Evolutionary conservation across 2,329 filamentous ascomycete genomes (phyloP), one percentile per base, ranked within the genome.

Genomic region (Curvularia lunata): DNA sequence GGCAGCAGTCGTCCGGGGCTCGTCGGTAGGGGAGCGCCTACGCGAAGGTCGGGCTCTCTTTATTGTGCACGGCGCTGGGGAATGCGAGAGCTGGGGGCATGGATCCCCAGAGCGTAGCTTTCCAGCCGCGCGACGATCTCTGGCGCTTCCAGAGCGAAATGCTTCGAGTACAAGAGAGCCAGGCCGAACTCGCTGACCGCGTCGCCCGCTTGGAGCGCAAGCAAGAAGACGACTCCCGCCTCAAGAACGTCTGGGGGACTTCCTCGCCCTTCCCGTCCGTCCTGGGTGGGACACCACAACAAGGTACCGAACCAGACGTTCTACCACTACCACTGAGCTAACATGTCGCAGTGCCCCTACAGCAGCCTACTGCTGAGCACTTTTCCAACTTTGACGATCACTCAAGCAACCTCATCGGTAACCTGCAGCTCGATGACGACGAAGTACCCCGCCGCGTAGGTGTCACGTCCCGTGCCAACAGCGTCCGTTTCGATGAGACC

Each of bases 401-500:
- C 64, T 88, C 90, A 47, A 90, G 90, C 71, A 91, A 88, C 68
- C 83, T 95, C 58, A 85, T 96, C 48, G 89, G 88, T 50, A 91
- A 90, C 52, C 84, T 97, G 56, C 91, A 93, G 58, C 83, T 98
- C 6, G 94, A 97, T 63, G 85, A 89, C 5, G 93, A 97, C 61
- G 92, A 98, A 62, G 90, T 93, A 72, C 91, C 91, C 30, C 88
- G 92, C 56, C 87, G 92, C 37, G 86, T 94, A 62, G 91, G 95
- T 52, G 91, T 91, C 19, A 90, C 92, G 18, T 99, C 95, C 18
- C 86, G 95, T 67, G 94, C 95, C 47, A 98, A 98, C 75, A 98
- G 95, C 73, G 95, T 99, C 66, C 91, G 95, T 37, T 99, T 99
- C 70, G 95, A 98, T 73, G 94, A 98, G 75, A 97, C 92, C 72